Evolutionary conservation across 495 filamentous ascomycete species (phyloP), one percentile per base, ranked within the genome.

Genomic region (Amphirosellinia nigrospora): DNA sequence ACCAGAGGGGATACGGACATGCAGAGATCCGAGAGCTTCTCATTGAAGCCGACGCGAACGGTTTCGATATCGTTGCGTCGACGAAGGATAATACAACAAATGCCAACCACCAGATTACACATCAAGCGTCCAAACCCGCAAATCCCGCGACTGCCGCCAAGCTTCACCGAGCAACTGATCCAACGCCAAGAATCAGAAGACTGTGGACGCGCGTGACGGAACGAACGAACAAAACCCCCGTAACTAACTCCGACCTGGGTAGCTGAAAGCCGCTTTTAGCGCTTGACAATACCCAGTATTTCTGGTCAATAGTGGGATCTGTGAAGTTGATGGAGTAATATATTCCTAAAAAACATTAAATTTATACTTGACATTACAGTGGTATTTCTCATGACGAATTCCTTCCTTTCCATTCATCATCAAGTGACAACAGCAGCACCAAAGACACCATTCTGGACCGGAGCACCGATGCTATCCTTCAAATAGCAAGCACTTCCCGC

Each of bases 1-100:
- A 64, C 23, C 61, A 64, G 30, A 39, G 43, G 36, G 61, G 61
- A 43, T 64, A 64, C 43, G 56, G 56, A 60, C 8, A 60, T 13
- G 36, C 56, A 41, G 56, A 60, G 36, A 60, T 60, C 26, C 34
- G 7, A 41, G 34, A 60, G 34, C 34, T 60, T 60, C 34, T 60
- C 36, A 60, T 60, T 39, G 56, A 60, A 60, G 9, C 36, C 19
- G 13, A 16, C 56, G 36, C 9, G 34, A 60, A 41, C 34, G 56
- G 34, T 38, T 60, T 60, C 34, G 10, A 26, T 39, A 41, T 60
- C 21, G 36, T 60, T 39, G 41, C 36, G 34, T 39, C 36, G 23
- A 60, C 34, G 34, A 60, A 23, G 11, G n/a, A 60, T n/a, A 16
- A 41, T n/a, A 23, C 9, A 41, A 60, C n/a, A 60, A 23, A 26